Conservation (phyloP, 768 basidiomycete genomes). For the Psilocybe azurescens region DNA sequence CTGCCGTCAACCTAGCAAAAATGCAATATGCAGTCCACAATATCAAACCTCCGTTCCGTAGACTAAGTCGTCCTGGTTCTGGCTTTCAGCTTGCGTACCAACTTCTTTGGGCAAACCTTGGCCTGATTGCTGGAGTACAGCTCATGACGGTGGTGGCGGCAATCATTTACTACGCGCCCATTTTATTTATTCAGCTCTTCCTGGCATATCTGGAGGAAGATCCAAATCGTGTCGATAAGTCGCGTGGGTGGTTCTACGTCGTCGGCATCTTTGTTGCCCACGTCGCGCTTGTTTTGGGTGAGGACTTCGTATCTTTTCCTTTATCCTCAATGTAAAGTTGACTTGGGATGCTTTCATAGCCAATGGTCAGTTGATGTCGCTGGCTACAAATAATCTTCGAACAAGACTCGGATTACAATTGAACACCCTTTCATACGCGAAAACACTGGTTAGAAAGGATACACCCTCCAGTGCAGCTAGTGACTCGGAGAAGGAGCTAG, state of each 20-base stretch:
- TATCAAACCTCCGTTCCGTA: constrained; percentile 8
- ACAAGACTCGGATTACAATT: constrained; percentile 22
- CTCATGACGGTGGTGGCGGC: constrained; percentile 18
- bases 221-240: constrained; percentile 49
- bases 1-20: constrained; percentile 14
- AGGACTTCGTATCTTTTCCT: neutral
- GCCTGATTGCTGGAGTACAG: constrained; percentile 12
- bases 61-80: neutral
- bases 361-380: constrained; percentile 20
- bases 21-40: constrained; percentile 10
- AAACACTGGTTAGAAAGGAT: constrained; percentile 24
- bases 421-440: constrained; percentile 22
- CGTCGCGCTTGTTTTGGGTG: constrained; percentile 19
- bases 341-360: constrained; percentile 1
- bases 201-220: constrained; percentile 67
- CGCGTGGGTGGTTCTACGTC: constrained; percentile 70
- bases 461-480: constrained; percentile 12
- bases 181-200: constrained; percentile 58
- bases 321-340: neutral
- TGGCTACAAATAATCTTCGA: constrained; percentile 17
- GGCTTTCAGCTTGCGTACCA: constrained; percentile 20
- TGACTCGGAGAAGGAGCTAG: neutral
- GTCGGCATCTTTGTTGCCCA: constrained; percentile 23
- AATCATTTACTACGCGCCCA: constrained; percentile 22
- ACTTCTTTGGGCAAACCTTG: constrained; percentile 18